Evolutionary conservation across 2,329 filamentous ascomycete species (phyloP), one percentile per base, ranked within the genome.

Genomic region (Colletotrichum truncatum): DNA sequence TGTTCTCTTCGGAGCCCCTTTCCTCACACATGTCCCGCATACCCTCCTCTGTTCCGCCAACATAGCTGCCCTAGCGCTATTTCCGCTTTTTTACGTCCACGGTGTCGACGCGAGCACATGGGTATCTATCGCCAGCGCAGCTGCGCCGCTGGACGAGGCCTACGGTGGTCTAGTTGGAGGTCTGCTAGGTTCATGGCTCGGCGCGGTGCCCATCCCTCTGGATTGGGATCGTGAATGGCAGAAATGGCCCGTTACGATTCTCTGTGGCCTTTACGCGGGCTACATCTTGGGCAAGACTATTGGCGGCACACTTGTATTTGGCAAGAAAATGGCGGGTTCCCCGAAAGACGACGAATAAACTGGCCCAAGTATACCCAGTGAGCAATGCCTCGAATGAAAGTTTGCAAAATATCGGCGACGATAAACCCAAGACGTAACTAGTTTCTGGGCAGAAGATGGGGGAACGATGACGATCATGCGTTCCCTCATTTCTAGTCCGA

Each of bases 211-310:
- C 0, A 98, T 99, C 71, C 96, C 96, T 2, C 82, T 99, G 70
- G 96, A 99, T 77, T 98, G 95, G 95, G 96, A 99, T 77, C 89
- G 96, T n/a, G 94, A 97, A 71, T 99, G 96, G 96, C 96, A 99
- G 86, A 93, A 91, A 77, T 99, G 95, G 92, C 96, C 96, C 0
- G 91, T 98, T 49, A 99, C 96, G 0, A 92, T 99, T 64, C 80
- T 98, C 4, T 89, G 87, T 2, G 96, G 96, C 3, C 84, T 92
- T 16, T 98, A 97, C 77, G 79, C 88, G 6, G 96, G 96, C 1
- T 94, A 92, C 77, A 83, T 88, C 1, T 69, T 93, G 11, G 94
- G 94, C 1, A 90, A 91, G 74, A 73, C 88, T 59, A 69, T 89
- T 16, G 89, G 90, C 0, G 86, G 85, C 3, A 81, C 78, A 1